Evolutionary conservation across 306 rosid species (phyloP), one percentile per base, ranked within the genome.

Genomic region (cucumber (Cucumis sativus)): DNA sequence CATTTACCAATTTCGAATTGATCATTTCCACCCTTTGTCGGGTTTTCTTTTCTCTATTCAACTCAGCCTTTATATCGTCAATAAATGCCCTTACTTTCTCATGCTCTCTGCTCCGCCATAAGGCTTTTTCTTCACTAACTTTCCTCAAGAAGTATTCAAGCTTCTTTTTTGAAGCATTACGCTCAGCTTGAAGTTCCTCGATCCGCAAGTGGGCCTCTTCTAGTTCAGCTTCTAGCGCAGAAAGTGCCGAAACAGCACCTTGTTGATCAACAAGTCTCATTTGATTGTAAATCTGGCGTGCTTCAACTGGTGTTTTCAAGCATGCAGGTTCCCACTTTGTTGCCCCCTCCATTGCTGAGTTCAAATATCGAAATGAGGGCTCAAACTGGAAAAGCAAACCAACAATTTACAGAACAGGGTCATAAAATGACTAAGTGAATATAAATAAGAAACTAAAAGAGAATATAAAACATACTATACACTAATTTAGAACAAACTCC

Each of bases 241-340:
- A 87, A 74, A 89, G 91, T 66, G 82, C 83, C 25, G 95, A 81
- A 57, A 74, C 92, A 75, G 89, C 79, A 82, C 86, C 85, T 86
- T 92, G 88, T 79, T 89, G 95, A 82, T 94, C 93, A 5, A 85
- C 87, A 76, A 82, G 88, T 83, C 91, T 90, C 89, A 85, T 83
- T 79, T 87, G 91, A 83, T 78, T 76, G 72, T 88, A 90, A 82
- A 89, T 86, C 76, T 88, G 85, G 43, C 79, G 87, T 39, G 74
- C 88, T 84, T 94, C 96, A 49, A 86, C 88, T 28, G 89, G 83
- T 60, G 89, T 69, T 84, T 86, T 84, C 56, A 86, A 77, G 80
- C 88, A 72, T 69, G 87, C 87, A 54, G 98, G 96, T 72, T 91
- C 95, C 98, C 98, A 94, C 87, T 94, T 94, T 47, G 98, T 94